Conservation (phyloP, 2,329 filamentous ascomycete genomes). For the Arthrobotrys conoides region DNA sequence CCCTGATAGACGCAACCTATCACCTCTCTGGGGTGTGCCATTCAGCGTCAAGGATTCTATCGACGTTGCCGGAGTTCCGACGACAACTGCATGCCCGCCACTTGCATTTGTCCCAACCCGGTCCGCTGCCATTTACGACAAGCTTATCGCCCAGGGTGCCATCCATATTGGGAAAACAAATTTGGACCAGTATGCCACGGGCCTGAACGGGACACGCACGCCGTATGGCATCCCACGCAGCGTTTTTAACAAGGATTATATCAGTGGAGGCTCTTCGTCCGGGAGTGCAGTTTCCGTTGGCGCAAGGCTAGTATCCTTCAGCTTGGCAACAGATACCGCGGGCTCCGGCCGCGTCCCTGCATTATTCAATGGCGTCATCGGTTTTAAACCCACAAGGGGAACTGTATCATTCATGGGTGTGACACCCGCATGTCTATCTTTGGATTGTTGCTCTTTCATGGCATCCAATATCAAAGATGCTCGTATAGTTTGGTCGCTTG, state of each 20-base stretch:
- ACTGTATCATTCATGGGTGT: constrained; percentile 71
- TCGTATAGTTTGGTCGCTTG: constrained; percentile 70
- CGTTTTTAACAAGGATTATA: constrained; percentile 70
- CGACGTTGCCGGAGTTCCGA: constrained; percentile 70
- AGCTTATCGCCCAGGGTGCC: constrained; percentile 67
- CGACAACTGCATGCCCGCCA: constrained; percentile 71
- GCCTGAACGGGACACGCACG: constrained; percentile 73
- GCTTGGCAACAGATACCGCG: constrained; percentile 73
- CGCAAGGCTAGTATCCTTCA: constrained; percentile 72
- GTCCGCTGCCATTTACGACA: constrained; percentile 67
- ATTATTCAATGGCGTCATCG: constrained; percentile 72
- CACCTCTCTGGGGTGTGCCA: constrained; percentile 72
- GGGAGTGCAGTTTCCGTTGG: constrained; percentile 73
- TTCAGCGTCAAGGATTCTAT: constrained; percentile 74
- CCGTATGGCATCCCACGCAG: constrained; percentile 73
- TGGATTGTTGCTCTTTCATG: constrained; percentile 74
- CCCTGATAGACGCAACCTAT: constrained; percentile 65
- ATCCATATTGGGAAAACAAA: constrained; percentile 69
- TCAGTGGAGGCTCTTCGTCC: constrained; percentile 73
- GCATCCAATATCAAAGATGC: constrained; percentile 70
- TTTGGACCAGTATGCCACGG: constrained; percentile 76
- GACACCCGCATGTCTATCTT: constrained; percentile 72
- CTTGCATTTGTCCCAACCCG: constrained; percentile 67
- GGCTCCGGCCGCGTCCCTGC: constrained; percentile 72
- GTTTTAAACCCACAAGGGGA: constrained; percentile 71